These are phyloP conservation scores for Cystobasidium sp. DNA, from an alignment of 1,284 basidiomycete genomes.

Conservation along the genomic window DNA sequence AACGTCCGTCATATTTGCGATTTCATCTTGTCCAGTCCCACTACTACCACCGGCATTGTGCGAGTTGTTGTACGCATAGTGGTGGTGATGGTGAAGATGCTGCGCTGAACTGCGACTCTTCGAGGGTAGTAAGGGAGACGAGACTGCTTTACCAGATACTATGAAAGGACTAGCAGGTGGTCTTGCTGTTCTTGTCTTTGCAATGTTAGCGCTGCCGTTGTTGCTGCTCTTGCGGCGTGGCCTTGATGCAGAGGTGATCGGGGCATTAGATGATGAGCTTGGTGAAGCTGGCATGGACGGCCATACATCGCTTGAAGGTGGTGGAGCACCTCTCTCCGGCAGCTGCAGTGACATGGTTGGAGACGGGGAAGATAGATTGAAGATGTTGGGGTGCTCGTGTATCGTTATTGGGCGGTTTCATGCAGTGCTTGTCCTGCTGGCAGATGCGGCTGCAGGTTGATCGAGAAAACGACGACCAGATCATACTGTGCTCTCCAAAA, in stretches of 20 bases:
- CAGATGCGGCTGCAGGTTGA: no score
- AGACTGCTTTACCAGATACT: slow-evolving; percentile 21
- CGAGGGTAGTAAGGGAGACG: neutral
- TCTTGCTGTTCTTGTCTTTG: slow-evolving; percentile 27
- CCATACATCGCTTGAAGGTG: slow-evolving; percentile 7
- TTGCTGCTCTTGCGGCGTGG: slow-evolving; percentile 30
- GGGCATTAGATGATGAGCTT: neutral
- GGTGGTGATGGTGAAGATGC: slow-evolving; percentile 17
- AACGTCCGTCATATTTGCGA: slow-evolving; percentile 9
- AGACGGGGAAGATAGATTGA: no score
- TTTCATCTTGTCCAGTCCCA: slow-evolving; percentile 8
- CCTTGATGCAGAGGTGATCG: slow-evolving; percentile 15
- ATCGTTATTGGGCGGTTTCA: no score
- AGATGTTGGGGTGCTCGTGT: neutral
- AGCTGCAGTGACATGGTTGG: slow-evolving; percentile 32
- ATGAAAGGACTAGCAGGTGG: slow-evolving; percentile 29
- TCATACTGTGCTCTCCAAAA: no score
- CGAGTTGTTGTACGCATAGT: neutral
- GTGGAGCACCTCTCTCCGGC: slow-evolving; percentile 29
- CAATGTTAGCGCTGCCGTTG: neutral
- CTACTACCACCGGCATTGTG: neutral
- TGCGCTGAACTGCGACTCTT: neutral
- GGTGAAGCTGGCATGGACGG: neutral
- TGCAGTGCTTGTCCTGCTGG: no score
- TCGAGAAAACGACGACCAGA: no score